Percentiles rank a stretch among this genome's conserved stretches.
phyloP scores from a whole-genome alignment of 202 grass and related monocot genomes.

The Cymbopogon flexuosus region DNA sequence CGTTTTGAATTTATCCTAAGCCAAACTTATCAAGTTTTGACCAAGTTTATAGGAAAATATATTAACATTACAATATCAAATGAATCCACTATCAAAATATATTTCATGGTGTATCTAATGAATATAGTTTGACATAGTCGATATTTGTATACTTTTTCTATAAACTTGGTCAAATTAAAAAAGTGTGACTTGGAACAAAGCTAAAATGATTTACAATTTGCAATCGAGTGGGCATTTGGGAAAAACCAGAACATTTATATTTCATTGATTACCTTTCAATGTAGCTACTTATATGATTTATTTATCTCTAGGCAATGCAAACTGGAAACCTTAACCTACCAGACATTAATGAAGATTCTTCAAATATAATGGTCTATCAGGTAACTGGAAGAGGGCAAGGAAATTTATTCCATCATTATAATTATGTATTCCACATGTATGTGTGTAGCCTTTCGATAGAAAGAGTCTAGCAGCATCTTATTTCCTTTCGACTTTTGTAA shows the following conservation, averaged over 20 bases:
- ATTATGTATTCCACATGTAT: not conserved
- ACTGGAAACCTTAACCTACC: constrained; percentile 67
- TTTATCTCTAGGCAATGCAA: constrained; percentile 72
- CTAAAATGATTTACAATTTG: not conserved
- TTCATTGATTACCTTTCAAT: constrained; percentile 11
- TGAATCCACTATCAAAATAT: not conserved
- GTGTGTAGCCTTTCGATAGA: not conserved
- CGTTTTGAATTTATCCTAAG: not conserved
- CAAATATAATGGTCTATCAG: constrained; percentile 88
- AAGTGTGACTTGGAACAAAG: not conserved
- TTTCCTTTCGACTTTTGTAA: not conserved
- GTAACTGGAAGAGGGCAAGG: constrained; percentile 39
- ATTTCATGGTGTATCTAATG: not conserved
- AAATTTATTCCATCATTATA: not conserved
- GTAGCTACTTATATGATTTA: constrained; percentile 21
- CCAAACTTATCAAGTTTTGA: not conserved
- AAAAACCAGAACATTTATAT: not conserved
- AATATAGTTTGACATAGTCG: not conserved
- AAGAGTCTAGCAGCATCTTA: not conserved
- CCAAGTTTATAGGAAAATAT: not conserved
- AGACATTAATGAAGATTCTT: constrained; percentile 65
- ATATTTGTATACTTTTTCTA: not conserved
- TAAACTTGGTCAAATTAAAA: not conserved
- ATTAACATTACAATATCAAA: not conserved
- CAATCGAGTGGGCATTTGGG: not conserved